Base-by-base conservation (phyloP, 2,329 filamentous ascomycete genomes). In the Colletotrichum trifolii region DNA sequence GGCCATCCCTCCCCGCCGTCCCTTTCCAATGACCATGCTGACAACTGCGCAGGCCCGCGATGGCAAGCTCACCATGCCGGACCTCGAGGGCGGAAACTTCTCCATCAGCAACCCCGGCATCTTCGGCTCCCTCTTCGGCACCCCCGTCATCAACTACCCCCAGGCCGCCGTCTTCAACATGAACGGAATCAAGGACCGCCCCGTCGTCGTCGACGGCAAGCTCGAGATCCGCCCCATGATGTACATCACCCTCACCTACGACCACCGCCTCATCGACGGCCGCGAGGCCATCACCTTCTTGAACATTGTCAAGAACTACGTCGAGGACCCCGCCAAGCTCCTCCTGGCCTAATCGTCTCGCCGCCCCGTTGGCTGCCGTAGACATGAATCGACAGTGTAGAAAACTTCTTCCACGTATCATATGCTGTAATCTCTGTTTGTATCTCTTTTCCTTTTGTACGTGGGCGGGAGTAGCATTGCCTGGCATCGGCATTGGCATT, bases 31-130 rank as follows among this genome's bases (percentile, higher is more conserved):
- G 13, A 65, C 2, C 2, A 11, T n/a, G 15, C 50, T 63, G 6
- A 45, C 11, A 2, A 11, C 2, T 8, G 25, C 25, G 15, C 43
- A 89, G 73, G 90, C 90, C 67, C 83, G 88, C 46, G 90, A 92
- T 69, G 89, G 89, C 74, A 92, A 92, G 82, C 84, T 92, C 60
- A 92, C 91, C 83, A 89, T 91, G 46, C 89, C 91, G 72, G 89
- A 92, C 75, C 91, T 91, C 82, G 89, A 91, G 78, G 90, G 90
- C 40, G 90, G 90, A 70, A 91, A 89, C 72, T 91, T 92, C 79
- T 92, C 90, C 72, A 92, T 92, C 78, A 91, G 88, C 78, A 92
- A 92, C 83, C 91, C 92, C 85, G 90, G 90, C 71, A 91, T 92
- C 88, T 92, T 92, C 77, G 73, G 73, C 13, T 75, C 74, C 33